Conservation (phyloP, 176 grass and related monocot genomes). For the Lolium perenne region DNA sequence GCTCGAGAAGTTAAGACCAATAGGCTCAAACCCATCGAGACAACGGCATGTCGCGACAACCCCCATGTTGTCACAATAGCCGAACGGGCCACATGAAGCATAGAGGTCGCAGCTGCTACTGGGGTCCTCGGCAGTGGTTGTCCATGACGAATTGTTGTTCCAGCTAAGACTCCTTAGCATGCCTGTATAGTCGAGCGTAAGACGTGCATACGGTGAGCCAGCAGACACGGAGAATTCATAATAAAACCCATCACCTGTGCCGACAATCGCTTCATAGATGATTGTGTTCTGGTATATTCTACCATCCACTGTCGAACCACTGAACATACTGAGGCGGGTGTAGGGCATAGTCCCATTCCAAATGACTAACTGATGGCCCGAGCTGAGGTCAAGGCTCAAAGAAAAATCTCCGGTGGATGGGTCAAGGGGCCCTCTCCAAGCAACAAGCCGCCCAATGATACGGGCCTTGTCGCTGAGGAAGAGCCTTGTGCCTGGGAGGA, state of each 20-base stretch:
- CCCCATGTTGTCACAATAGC: constrained; percentile 34
- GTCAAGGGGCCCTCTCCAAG: constrained; percentile 44
- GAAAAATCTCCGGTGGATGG: constrained; percentile 49
- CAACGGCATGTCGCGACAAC: neutral
- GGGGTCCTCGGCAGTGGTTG: neutral
- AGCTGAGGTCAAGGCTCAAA: constrained; percentile 22
- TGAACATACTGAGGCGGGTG: constrained; percentile 28
- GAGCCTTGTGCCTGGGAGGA: constrained; percentile 41
- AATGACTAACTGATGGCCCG: constrained; percentile 12
- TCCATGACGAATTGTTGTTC: constrained; percentile 17
- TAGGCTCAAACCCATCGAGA: neutral
- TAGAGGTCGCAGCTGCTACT: constrained; percentile 10
- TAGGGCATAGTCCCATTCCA: constrained; percentile 28
- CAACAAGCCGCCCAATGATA: neutral
- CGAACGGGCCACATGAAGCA: constrained; percentile 40
- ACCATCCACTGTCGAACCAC: neutral
- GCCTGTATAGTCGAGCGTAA: constrained; percentile 43
- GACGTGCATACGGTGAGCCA: neutral
- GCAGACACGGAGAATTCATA: neutral
- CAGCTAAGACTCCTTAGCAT: neutral
- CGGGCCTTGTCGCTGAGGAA: neutral
- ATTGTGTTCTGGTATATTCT: neutral
- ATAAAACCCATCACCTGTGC: neutral
- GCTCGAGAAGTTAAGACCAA: neutral
- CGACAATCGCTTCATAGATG: neutral